Base-by-base conservation (phyloP, 2,329 filamentous ascomycete genomes). In the Lachnellula suecica region DNA sequence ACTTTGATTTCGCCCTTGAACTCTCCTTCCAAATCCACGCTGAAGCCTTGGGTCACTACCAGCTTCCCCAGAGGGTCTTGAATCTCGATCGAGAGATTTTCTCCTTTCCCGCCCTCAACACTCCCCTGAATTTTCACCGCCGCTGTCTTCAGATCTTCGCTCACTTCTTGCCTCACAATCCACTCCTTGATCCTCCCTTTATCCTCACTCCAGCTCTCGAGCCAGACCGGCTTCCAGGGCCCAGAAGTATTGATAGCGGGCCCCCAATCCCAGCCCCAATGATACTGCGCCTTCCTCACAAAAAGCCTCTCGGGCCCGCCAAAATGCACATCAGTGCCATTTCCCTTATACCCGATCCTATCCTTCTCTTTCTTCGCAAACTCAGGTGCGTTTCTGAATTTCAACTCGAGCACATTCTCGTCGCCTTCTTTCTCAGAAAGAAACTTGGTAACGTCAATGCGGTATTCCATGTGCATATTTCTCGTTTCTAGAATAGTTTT, bases 201-300 rank as follows among this genome's bases (percentile, higher is more conserved):
- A 72, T 66, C 54, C n/a, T 40, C n/a, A 4, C 23, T 29, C 46
- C 87, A 91, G 0, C 78, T 76, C 66, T 92, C 87, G 2, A 91
- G 67, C 11, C 76, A 76, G 2, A 91, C 76, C 2, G 83, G 79
- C 56, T 80, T 79, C 87, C 88, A 91, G 2, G 83, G 81, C 0
- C 84, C 84, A 8, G 76, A 78, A 0, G 82, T 84, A 66, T 83
- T 76, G 47, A 87, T 60, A 6, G 84, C 74, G 1, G 84, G 84
- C 0, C 84, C 85, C 85, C 84, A 87, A 61, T 88, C 84, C 84
- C 84, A 88, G 4, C 85, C 63, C 62, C 82, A 88, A 59, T 87
- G 80, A 59, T 84, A 88, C 66, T 88, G 85, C 1, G 84, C 81
- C 63, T 88, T 88, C n/a, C 85, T 72, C 0, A 82, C 77, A 3